Evolutionary conservation across 306 rosid species (phyloP).

Genomic region (Vachellia pachyceras): DNA sequence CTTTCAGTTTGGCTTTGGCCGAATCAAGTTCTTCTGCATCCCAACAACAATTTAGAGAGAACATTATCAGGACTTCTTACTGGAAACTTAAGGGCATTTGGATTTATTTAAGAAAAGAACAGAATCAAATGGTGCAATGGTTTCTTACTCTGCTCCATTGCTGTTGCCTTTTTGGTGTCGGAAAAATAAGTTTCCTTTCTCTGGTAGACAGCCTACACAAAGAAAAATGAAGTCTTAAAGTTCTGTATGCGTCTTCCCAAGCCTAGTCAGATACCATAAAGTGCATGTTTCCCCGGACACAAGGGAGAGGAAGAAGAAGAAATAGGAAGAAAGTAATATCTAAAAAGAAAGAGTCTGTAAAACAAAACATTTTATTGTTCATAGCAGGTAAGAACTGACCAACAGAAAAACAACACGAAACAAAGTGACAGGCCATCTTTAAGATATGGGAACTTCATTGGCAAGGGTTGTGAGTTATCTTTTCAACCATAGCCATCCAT

Average conservation of each 20-base stretch:
- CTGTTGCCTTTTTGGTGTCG: conserved; percentile 65
- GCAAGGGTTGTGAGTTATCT: neutral
- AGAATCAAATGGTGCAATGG: conserved; percentile 9
- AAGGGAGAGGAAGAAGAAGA: neutral
- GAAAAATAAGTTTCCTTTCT: conserved; percentile 72
- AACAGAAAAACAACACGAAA: neutral
- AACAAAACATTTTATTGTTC: neutral
- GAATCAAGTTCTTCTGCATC: conserved; percentile 62
- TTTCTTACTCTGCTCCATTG: conserved; percentile 67
- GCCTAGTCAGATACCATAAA: neutral
- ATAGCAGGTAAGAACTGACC: neutral
- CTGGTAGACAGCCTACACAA: conserved; percentile 67
- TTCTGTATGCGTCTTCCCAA: neutral
- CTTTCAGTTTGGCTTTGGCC: conserved; percentile 45
- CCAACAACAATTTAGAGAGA: conserved; percentile 15
- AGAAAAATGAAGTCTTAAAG: neutral
- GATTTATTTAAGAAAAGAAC: neutral
- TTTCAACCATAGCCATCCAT: neutral
- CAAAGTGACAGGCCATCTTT: neutral
- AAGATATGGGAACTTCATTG: neutral
- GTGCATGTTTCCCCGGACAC: neutral
- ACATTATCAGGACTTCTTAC: neutral
- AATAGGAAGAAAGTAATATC: neutral
- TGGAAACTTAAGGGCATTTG: neutral
- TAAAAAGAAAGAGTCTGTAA: neutral